Conservation (phyloP, 169 alveolate genomes). For the Eimeria sp. region DNA sequence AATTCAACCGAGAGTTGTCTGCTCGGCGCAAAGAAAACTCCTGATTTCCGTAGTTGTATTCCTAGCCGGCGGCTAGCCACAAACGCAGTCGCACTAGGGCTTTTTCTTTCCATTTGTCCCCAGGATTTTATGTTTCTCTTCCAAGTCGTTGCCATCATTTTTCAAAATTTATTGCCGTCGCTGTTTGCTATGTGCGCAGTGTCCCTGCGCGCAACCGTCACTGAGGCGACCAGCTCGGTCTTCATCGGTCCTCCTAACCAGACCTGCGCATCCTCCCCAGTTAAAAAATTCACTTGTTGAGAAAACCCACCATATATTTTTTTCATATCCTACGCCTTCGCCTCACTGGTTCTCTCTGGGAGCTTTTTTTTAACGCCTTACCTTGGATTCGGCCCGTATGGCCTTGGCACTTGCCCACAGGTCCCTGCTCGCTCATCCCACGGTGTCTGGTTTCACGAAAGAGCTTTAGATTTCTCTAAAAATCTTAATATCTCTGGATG, state of each 20-base stretch:
- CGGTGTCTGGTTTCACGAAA: background rate
- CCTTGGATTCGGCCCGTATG: background rate
- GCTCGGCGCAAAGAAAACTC: background rate
- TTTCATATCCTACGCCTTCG: background rate
- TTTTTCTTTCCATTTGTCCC: background rate
- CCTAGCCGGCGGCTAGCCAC: conserved; percentile 40
- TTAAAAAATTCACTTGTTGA: background rate
- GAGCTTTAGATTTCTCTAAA: background rate
- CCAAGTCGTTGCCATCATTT: background rate
- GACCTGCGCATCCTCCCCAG: conserved; percentile 21
- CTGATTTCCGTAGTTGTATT: background rate
- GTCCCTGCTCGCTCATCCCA: background rate
- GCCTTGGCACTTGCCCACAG: background rate
- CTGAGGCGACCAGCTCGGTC: conserved; percentile 63
- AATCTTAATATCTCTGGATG: background rate
- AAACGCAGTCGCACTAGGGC: conserved; percentile 2
- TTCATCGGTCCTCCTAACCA: conserved; percentile 42
- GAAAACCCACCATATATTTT: background rate
- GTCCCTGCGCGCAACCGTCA: conserved; percentile 11
- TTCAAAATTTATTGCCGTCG: background rate
- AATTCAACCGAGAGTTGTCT: background rate
- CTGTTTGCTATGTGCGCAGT: background rate
- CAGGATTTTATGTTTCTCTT: background rate
- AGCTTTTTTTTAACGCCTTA: background rate
- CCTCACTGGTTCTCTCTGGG: background rate